phyloP scores from a whole-genome alignment of 192 early-diverging fungal genomes.

The Coemansia erecta region DNA sequence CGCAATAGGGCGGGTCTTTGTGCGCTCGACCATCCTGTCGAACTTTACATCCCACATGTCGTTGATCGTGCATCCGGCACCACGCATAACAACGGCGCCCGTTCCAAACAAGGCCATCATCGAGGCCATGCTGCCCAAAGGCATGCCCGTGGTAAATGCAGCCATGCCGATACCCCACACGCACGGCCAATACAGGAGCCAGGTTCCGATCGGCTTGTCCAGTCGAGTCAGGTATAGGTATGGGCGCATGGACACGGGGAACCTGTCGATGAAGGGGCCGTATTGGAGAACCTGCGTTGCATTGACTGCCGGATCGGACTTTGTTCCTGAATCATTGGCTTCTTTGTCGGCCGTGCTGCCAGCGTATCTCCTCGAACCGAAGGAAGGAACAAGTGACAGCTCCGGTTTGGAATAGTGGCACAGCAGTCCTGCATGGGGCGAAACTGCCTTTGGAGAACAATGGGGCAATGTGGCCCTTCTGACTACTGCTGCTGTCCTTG shows the following conservation, averaged over 20 bases:
- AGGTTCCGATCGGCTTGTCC: slow-evolving; percentile 91
- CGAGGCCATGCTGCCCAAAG: slow-evolving; percentile 54
- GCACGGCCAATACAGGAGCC: slow-evolving; percentile 90
- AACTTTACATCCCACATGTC: slow-evolving; percentile 94
- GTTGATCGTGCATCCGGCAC: slow-evolving; percentile 96
- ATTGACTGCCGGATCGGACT: neutral
- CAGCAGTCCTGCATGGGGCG: neutral
- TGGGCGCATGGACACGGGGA: slow-evolving; percentile 61
- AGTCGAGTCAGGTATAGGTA: slow-evolving; percentile 75
- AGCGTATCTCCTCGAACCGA: neutral
- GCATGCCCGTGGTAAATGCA: slow-evolving; percentile 57
- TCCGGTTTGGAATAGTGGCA: neutral
- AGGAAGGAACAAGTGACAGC: neutral
- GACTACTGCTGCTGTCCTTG: too few relatives aligned
- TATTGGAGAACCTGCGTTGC: slow-evolving; percentile 15
- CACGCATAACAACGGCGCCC: slow-evolving; percentile 89
- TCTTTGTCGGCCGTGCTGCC: neutral
- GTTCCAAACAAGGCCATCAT: slow-evolving; percentile 79
- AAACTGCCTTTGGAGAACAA: too few relatives aligned
- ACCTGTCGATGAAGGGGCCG: slow-evolving; percentile 53
- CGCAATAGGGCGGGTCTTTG: slow-evolving; percentile 78
- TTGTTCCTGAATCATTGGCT: neutral
- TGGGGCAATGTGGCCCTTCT: too few relatives aligned
- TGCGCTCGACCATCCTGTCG: slow-evolving; percentile 81
- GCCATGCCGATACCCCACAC: slow-evolving; percentile 77